phyloP scores from a whole-genome alignment of 2,329 filamentous ascomycete species.

The Tolypocladium endophyticum region DNA sequence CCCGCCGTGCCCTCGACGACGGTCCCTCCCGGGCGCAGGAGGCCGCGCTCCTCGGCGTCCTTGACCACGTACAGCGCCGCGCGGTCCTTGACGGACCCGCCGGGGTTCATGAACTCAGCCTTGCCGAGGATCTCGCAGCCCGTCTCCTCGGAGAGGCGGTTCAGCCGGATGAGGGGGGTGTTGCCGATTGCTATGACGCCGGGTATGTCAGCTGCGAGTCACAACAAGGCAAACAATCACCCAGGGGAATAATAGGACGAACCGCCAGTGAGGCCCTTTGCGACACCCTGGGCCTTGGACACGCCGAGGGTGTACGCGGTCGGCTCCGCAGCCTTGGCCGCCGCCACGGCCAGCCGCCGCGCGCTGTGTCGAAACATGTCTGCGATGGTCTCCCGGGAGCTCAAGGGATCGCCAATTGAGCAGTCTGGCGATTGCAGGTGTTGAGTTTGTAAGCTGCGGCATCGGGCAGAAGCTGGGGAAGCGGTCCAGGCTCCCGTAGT shows the following conservation, averaged over 20 bases:
- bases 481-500: not conserved
- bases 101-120: constrained; percentile 97
- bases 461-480: not conserved
- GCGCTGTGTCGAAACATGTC: constrained; percentile 60
- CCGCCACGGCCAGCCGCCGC: constrained; percentile 53
- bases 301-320: constrained; percentile 58
- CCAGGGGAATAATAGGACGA: constrained; percentile 12
- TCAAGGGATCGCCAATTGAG: not conserved
- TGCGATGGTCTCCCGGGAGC: constrained; percentile 4
- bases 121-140: constrained; percentile 93
- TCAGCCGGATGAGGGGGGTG: constrained; percentile 85
- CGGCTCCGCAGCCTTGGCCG: constrained; percentile 32
- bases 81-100: constrained; percentile 91
- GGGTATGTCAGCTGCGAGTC: not conserved
- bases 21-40: constrained; percentile 76
- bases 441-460: not conserved
- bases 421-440: not conserved
- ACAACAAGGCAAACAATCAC: not conserved
- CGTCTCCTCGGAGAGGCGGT: constrained; percentile 78
- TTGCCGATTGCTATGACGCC: constrained; percentile 74
- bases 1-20: constrained; percentile 96
- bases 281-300: constrained; percentile 69
- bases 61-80: constrained; percentile 90
- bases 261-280: constrained; percentile 76
- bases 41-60: constrained; percentile 81